phyloP scores from a whole-genome alignment of 768 basidiomycete species.

The Crucibulum laeve region DNA sequence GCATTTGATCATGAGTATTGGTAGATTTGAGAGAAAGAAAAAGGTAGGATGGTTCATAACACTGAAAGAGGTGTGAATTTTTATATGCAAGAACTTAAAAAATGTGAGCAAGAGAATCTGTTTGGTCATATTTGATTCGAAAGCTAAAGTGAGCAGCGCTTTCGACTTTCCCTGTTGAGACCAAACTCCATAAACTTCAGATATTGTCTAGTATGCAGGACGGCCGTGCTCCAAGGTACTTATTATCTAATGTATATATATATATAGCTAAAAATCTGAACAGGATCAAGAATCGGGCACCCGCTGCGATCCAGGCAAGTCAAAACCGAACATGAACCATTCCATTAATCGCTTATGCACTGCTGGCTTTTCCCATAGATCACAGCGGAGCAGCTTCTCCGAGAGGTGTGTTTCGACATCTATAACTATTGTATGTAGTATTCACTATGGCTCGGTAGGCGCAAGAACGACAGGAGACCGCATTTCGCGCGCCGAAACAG shows the following conservation, averaged over 20 bases:
- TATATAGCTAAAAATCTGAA: slow-evolving; percentile 2
- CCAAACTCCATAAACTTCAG: no score
- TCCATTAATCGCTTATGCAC: not conserved
- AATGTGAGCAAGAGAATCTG: no score
- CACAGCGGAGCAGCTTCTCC: slow-evolving; percentile 95
- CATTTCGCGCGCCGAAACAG: slow-evolving; percentile 90
- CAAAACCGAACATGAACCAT: not conserved
- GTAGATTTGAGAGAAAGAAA: no score
- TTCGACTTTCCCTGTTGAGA: no score
- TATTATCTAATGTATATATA: not conserved
- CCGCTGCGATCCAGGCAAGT: slow-evolving; percentile 86
- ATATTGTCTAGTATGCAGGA: slow-evolving; percentile 55
- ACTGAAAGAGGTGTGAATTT: no score
- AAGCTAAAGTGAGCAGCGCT: no score
- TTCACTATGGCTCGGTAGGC: slow-evolving; percentile 46
- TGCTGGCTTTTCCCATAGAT: slow-evolving; percentile 48
- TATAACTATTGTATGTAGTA: not conserved
- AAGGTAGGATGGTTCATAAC: no score
- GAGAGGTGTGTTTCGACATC: slow-evolving; percentile 56
- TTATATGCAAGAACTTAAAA: no score
- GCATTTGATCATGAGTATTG: no score
- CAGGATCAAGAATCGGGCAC: slow-evolving; percentile 94
- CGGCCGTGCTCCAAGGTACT: slow-evolving; percentile 73
- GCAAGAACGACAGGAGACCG: slow-evolving; percentile 94
- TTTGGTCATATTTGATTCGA: no score